Base-by-base conservation (phyloP, 1,139 yeast genomes). In the Geotrichum australiense region DNA sequence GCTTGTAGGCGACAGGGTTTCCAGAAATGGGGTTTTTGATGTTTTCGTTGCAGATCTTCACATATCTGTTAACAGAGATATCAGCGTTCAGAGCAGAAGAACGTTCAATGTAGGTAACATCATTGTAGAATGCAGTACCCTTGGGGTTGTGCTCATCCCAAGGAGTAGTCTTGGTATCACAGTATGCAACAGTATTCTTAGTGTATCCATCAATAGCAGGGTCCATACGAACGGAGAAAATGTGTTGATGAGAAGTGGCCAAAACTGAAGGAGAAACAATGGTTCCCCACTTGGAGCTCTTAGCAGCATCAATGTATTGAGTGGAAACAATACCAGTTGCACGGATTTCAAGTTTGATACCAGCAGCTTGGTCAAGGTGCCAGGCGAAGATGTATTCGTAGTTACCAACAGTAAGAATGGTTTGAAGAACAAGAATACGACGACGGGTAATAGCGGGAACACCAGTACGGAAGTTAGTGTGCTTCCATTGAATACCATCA, bases 191-290 rank as follows among this genome's bases (percentile, higher is more conserved):
- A 11, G 59, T 52, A 8, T 93, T 69, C 69, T 85, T 84, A 54
- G 77, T 70, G 65, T 83, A 83, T 54, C 94, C 94, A 57, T 85
- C 95, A 42, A 85, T 61, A 44, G 94, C 87, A 33, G 94, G 89
- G 64, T 85, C 94, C 55, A 85, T 77, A 70, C 94, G 79, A 65
- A 84, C 78, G 11, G 85, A 77, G 59, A 85, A 72, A 55, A 85
- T 71, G 65, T 85, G 95, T 70, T 85, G 95, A 64, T 85, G 95
- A 65, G 80, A 80, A 27, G 94, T 81, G 41, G 95, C 95, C 74
- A 83, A 73, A 46, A 80, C 91, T 57, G 84, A 79, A 50, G 94
- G 94, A 21, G 87, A 89, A 47, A 85, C 85, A 53, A 77, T 72
- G 25, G 91, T 84, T 57, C 94, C 93, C 80, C 85, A 84, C 52